phyloP scores from a whole-genome alignment of 495 filamentous ascomycete genomes.

The Tuber microsphaerosporum region DNA sequence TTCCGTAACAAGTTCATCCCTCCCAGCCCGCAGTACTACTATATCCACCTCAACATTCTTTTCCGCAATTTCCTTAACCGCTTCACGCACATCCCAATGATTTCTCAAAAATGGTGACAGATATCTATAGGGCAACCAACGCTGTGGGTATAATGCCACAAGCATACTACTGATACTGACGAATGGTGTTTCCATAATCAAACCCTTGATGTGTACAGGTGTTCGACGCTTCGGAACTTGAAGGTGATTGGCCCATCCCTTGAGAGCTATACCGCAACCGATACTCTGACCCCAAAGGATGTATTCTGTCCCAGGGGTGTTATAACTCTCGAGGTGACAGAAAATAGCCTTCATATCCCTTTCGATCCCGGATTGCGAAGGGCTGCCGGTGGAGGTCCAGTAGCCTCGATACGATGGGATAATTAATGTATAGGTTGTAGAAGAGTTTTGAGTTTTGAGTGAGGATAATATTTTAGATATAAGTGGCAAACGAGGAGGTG shows the following conservation, averaged over 20 bases:
- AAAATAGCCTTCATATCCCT: slow-evolving; percentile 58
- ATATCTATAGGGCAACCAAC: slow-evolving; percentile 72
- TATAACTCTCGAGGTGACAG: slow-evolving; percentile 44
- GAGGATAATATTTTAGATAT: slow-evolving; percentile 53
- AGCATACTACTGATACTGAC: slow-evolving; percentile 67
- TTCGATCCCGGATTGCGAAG: slow-evolving; percentile 52
- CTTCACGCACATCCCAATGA: slow-evolving; percentile 48
- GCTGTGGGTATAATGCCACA: slow-evolving; percentile 66
- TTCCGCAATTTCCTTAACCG: slow-evolving; percentile 43
- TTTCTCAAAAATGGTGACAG: slow-evolving; percentile 52
- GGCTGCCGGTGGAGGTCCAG: slow-evolving; percentile 68
- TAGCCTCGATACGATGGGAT: slow-evolving; percentile 47
- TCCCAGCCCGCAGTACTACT: slow-evolving; percentile 56
- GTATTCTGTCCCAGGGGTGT: slow-evolving; percentile 45
- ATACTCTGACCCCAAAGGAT: slow-evolving; percentile 79
- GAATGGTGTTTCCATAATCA: slow-evolving; percentile 74
- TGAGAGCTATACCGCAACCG: slow-evolving; percentile 53
- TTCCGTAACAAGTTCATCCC: slow-evolving; percentile 63
- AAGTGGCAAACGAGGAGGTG: slow-evolving; percentile 62
- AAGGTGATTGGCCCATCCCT: slow-evolving; percentile 50
- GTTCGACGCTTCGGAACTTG: slow-evolving; percentile 27
- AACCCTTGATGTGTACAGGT: slow-evolving; percentile 44
- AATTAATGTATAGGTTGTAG: slow-evolving; percentile 25
- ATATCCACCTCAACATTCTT: slow-evolving; percentile 43
- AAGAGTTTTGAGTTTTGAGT: slow-evolving; percentile 31